A percentile compares a stretch with the other conserved stretches of the same genome.
Conservation (phyloP, 768 basidiomycete genomes). For the Tylopilus balloui region DNA sequence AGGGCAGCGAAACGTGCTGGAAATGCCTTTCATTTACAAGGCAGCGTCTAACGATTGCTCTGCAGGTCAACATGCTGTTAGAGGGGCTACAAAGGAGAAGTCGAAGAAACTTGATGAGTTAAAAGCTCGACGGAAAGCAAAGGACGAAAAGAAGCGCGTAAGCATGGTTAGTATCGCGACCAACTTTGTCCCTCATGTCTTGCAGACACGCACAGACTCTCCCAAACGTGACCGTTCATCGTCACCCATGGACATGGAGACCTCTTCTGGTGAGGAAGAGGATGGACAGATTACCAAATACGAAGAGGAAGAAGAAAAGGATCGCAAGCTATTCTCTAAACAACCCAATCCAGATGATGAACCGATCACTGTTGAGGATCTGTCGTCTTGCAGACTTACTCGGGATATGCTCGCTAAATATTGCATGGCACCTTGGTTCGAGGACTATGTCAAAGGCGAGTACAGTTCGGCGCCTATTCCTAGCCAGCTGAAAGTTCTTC, state of each 20-base stretch:
- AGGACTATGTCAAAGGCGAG: constrained; percentile 74
- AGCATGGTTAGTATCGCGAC: constrained; percentile 18
- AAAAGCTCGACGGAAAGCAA: constrained; percentile 81
- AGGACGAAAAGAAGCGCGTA: constrained; percentile 84
- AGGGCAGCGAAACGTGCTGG: constrained; percentile 74
- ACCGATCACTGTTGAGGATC: constrained; percentile 51
- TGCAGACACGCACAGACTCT: constrained; percentile 47
- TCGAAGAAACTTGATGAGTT: constrained; percentile 75
- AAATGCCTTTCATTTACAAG: background rate
- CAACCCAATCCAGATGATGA: constrained; percentile 38
- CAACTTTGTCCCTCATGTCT: constrained; percentile 9
- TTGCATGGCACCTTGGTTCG: constrained; percentile 78
- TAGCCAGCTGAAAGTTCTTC: constrained; percentile 5
- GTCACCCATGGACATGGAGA: constrained; percentile 83
- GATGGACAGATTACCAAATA: constrained; percentile 73
- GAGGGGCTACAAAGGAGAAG: constrained; percentile 80
- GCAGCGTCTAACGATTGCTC: constrained; percentile 6
- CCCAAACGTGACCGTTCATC: constrained; percentile 70
- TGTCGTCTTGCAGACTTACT: constrained; percentile 60
- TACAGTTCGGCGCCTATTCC: background rate
- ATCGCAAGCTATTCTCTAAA: constrained; percentile 47
- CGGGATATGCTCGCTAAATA: constrained; percentile 69
- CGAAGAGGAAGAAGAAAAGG: constrained; percentile 71
- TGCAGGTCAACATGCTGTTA: constrained; percentile 66
- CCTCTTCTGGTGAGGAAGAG: constrained; percentile 70